Conservation (phyloP, 129 eudicot genomes). For the Helichrysum umbraculigerum region DNA sequence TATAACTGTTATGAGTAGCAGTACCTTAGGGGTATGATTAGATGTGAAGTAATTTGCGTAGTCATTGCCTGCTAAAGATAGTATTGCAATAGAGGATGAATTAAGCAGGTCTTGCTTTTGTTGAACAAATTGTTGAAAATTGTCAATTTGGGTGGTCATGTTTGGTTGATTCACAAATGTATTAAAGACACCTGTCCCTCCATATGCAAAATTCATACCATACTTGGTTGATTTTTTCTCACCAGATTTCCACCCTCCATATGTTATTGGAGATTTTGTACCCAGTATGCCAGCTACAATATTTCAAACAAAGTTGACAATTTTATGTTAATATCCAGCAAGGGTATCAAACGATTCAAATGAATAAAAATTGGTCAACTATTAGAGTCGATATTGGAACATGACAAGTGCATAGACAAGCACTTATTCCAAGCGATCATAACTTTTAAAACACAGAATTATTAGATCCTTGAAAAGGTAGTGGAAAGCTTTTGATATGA, state of each 20-base stretch:
- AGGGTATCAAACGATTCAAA: too few relatives aligned
- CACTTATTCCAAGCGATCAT: too few relatives aligned
- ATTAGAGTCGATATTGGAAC: neutral
- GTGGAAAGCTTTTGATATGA: too few relatives aligned
- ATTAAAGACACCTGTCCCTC: slow-evolving; percentile 84
- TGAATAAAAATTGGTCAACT: too few relatives aligned
- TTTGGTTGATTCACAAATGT: slow-evolving; percentile 65
- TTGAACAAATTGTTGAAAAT: slow-evolving; percentile 50
- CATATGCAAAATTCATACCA: slow-evolving; percentile 82
- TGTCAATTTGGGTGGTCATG: slow-evolving; percentile 72
- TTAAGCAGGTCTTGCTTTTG: slow-evolving; percentile 29
- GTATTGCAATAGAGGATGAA: slow-evolving; percentile 56
- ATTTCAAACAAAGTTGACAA: slow-evolving; percentile 1
- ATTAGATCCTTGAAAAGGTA: too few relatives aligned
- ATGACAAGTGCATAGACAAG: neutral
- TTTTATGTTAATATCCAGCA: neutral
- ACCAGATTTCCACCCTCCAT: slow-evolving; percentile 39
- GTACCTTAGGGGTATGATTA: slow-evolving; percentile 52
- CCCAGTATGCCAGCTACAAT: slow-evolving; percentile 55
- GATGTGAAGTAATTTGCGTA: slow-evolving; percentile 54
- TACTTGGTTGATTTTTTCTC: slow-evolving; percentile 28
- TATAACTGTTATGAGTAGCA: neutral
- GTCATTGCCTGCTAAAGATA: slow-evolving; percentile 75
- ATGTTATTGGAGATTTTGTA: slow-evolving; percentile 53
- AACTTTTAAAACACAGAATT: too few relatives aligned